Percentiles rank a stretch among this genome's conserved stretches.
Evolutionary conservation across 164 flowering plant genomes (phyloP).

Genomic region (Tetrastigma voinierianum): DNA sequence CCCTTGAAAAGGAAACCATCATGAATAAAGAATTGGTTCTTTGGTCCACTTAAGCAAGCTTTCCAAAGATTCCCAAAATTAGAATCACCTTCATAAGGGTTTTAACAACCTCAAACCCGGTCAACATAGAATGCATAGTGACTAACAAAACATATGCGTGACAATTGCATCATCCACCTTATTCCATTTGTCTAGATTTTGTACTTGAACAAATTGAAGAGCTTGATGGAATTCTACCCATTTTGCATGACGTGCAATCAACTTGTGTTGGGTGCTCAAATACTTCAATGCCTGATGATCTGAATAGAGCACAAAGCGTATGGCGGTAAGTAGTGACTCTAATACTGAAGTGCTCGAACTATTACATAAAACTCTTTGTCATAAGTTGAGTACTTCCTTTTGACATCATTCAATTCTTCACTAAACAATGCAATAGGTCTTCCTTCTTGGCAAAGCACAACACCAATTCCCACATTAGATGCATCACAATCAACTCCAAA

Average conservation of each 20-base stretch:
- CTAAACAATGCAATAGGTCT: constrained; percentile 8
- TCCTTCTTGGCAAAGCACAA: constrained; percentile 8
- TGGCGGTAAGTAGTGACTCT: constrained; percentile 17
- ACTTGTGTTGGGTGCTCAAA: neutral
- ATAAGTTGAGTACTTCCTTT: constrained; percentile 5
- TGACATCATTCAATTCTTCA: constrained; percentile 6
- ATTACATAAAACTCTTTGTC: constrained; percentile 15
- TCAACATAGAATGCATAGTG: neutral
- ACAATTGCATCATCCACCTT: constrained; percentile 15
- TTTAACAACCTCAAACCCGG: neutral
- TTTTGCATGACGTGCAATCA: neutral
- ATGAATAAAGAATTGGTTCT: neutral
- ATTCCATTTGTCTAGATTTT: neutral
- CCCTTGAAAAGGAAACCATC: neutral
- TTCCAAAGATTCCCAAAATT: neutral
- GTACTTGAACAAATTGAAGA: neutral
- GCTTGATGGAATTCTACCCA: constrained; percentile 1
- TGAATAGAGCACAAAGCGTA: no score
- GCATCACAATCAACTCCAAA: constrained; percentile 20
- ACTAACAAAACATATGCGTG: neutral
- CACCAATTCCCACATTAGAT: constrained; percentile 3
- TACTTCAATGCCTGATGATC: no score
- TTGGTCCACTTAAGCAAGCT: no score
- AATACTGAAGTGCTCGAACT: constrained; percentile 4
- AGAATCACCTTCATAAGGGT: neutral